phyloP scores from a whole-genome alignment of 805 yeast species.

The Lachancea cidri region DNA sequence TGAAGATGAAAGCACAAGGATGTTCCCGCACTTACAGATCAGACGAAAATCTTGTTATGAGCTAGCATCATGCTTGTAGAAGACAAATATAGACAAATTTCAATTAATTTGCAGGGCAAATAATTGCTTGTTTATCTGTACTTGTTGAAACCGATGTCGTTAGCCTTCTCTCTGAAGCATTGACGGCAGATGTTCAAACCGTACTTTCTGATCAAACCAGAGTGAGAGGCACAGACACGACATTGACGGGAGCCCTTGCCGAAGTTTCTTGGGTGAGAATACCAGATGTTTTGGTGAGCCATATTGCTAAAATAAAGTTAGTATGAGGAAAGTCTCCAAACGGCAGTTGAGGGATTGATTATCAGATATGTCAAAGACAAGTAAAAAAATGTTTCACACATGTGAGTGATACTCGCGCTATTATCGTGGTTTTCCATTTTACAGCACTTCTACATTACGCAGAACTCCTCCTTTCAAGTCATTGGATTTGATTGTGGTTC shows the following conservation, averaged over 20 bases:
- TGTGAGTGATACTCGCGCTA: slow-evolving; percentile 2
- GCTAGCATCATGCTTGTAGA: not conserved
- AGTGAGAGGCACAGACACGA: slow-evolving; percentile 98
- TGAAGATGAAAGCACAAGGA: not conserved
- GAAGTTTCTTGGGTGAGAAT: slow-evolving; percentile 99
- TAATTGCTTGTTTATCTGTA: slow-evolving; percentile 63
- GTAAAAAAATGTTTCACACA: too few species aligned
- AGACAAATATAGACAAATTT: slow-evolving; percentile 1
- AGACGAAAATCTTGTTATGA: not conserved
- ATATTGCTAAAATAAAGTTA: slow-evolving; percentile 45
- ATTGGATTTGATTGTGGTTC: too few species aligned
- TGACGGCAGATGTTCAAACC: slow-evolving; percentile 99
- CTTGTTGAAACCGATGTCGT: slow-evolving; percentile 98
- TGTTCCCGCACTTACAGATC: not conserved
- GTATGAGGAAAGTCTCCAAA: slow-evolving; percentile 4
- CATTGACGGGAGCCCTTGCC: slow-evolving; percentile 99
- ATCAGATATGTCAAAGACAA: not conserved
- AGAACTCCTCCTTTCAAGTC: too few species aligned
- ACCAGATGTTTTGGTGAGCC: slow-evolving; percentile 99
- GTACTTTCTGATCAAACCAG: slow-evolving; percentile 99
- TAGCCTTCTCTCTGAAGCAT: slow-evolving; percentile 99
- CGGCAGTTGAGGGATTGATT: not conserved
- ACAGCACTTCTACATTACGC: too few species aligned
- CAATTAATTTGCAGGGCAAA: too few species aligned
- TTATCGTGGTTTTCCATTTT: too few species aligned